These are phyloP conservation scores for Nitzschia putrida DNA, from an alignment of 108 stramenopile species.

Conservation along the genomic window DNA sequence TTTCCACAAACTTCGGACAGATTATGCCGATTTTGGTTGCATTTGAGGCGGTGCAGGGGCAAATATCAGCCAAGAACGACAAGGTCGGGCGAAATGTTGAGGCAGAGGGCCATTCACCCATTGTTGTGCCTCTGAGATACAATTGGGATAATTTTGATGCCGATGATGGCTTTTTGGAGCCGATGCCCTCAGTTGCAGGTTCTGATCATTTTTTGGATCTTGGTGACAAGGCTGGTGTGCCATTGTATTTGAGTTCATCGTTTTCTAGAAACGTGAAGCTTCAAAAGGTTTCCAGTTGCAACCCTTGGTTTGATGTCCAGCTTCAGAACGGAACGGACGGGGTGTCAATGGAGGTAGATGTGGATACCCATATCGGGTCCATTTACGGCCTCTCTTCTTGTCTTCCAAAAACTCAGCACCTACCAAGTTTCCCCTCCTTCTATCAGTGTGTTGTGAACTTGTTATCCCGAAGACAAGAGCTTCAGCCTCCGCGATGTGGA, in stretches of 20 bases:
- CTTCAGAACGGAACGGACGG: conserved; percentile 8
- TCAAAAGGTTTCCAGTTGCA: conserved; percentile 43
- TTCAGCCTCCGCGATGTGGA: conserved; percentile 79
- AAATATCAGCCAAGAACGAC: conserved; percentile 22
- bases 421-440: conserved; percentile 37
- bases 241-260: conserved; percentile 45
- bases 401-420: background rate
- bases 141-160: background rate
- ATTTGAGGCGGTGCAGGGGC: conserved; percentile 65
- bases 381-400: conserved; percentile 15
- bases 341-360: background rate
- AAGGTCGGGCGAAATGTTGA: too few relatives aligned
- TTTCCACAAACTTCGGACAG: conserved; percentile 71
- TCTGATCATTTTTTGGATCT: background rate
- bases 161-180: background rate
- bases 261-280: conserved; percentile 46
- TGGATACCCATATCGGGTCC: conserved; percentile 22
- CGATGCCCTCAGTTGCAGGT: background rate
- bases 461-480: conserved; percentile 52
- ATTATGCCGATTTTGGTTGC: conserved; percentile 63
- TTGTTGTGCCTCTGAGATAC: background rate
- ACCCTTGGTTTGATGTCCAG: conserved; percentile 53
- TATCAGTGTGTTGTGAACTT: conserved; percentile 73
- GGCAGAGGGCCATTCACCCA: too few relatives aligned
- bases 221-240: conserved; percentile 6